Conservation (phyloP, 192 early-diverging fungal genomes). For the Coemansia umbellata region DNA sequence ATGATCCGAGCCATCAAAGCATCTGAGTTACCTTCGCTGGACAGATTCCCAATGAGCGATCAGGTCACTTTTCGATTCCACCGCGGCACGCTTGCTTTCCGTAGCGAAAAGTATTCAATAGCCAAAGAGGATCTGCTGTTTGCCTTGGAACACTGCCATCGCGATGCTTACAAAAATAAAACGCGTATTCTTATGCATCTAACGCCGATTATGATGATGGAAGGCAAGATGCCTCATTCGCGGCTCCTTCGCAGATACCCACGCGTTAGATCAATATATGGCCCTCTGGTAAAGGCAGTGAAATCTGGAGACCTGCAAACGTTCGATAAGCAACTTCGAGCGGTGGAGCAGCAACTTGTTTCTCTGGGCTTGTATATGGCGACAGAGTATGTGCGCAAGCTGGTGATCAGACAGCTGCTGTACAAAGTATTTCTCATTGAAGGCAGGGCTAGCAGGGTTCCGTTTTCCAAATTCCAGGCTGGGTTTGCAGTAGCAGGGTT, state of each 20-base stretch:
- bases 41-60: slow-evolving; percentile 78
- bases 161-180: slow-evolving; percentile 35
- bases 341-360: slow-evolving; percentile 59
- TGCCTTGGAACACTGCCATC: slow-evolving; percentile 47
- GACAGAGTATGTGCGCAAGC: slow-evolving; percentile 68
- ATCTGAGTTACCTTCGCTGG: slow-evolving; percentile 70
- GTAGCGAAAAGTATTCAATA: slow-evolving; percentile 71
- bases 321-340: slow-evolving; percentile 66
- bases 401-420: slow-evolving; percentile 75
- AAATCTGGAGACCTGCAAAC: slow-evolving; percentile 64
- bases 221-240: slow-evolving; percentile 65
- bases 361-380: slow-evolving; percentile 72
- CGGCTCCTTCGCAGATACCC: slow-evolving; percentile 62
- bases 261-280: slow-evolving; percentile 58
- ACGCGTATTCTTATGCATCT: slow-evolving; percentile 79
- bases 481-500: slow-evolving; percentile 63
- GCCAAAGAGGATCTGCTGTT: slow-evolving; percentile 52
- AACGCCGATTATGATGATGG: slow-evolving; percentile 71
- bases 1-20: slow-evolving; percentile 69
- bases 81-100: slow-evolving; percentile 81
- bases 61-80: slow-evolving; percentile 86
- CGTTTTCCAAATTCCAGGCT: slow-evolving; percentile 57
- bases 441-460: slow-evolving; percentile 55
- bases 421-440: slow-evolving; percentile 65
- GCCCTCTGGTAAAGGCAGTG: slow-evolving; percentile 61